Conservation (phyloP, 768 basidiomycete genomes). For the Amanita molliuscula region DNA sequence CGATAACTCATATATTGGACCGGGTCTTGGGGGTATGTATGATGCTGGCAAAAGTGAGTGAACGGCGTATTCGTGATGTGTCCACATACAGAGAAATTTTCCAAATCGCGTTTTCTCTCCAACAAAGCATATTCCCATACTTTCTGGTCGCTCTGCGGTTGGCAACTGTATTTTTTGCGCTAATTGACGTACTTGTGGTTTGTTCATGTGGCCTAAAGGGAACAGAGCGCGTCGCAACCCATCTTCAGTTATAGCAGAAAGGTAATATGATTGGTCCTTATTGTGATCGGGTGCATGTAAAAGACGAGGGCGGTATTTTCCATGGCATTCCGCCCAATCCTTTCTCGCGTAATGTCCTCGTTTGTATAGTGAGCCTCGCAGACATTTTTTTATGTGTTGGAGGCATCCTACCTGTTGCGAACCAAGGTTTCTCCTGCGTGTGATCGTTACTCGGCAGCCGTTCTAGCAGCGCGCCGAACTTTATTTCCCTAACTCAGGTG, state of each 20-base stretch:
- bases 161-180: slow-evolving; percentile 54
- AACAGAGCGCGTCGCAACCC: slow-evolving; percentile 66
- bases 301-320: slow-evolving; percentile 35
- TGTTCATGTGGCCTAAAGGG: slow-evolving; percentile 59
- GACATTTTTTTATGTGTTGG: neutral
- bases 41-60: slow-evolving; percentile 36
- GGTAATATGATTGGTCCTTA: slow-evolving; percentile 93
- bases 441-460: slow-evolving; percentile 29
- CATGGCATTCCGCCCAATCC: slow-evolving; percentile 25
- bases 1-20: slow-evolving; percentile 50
- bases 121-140: slow-evolving; percentile 93
- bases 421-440: slow-evolving; percentile 37
- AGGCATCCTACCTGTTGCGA: slow-evolving; percentile 64
- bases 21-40: slow-evolving; percentile 64
- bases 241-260: slow-evolving; percentile 64
- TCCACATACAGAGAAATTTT: slow-evolving; percentile 54
- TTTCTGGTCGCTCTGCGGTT: slow-evolving; percentile 71
- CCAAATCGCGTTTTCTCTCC: slow-evolving; percentile 69
- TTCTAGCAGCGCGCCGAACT: slow-evolving; percentile 79
- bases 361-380: neutral
- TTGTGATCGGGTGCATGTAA: slow-evolving; percentile 41
- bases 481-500: slow-evolving; percentile 56
- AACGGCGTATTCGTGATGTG: neutral
- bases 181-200: slow-evolving; percentile 63
- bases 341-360: slow-evolving; percentile 84